Conservation (phyloP, 2,329 filamentous ascomycete species). For the Diaporthe velutina region DNA sequence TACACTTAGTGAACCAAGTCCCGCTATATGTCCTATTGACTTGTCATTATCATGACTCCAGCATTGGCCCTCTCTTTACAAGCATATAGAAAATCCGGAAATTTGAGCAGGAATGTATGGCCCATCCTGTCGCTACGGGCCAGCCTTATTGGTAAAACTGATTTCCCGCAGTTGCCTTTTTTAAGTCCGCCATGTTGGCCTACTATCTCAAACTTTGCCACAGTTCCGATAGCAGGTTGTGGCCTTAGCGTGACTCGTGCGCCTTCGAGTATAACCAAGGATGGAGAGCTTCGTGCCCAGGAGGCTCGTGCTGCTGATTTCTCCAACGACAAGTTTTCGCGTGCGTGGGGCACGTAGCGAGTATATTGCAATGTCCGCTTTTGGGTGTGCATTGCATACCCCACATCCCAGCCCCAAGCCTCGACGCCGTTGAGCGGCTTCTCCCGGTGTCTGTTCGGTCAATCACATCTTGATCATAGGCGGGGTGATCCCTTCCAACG, state of each 20-base stretch:
- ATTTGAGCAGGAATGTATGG: too few relatives aligned
- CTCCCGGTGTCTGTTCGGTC: background rate
- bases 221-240: background rate
- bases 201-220: background rate
- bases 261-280: background rate
- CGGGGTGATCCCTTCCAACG: background rate
- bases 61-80: too few relatives aligned
- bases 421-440: constrained; percentile 11
- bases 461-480: background rate
- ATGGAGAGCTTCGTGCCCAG: background rate
- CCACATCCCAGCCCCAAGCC: background rate
- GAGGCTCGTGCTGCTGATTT: background rate
- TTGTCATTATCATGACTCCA: too few relatives aligned
- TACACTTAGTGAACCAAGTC: too few relatives aligned
- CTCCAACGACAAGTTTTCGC: background rate
- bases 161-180: background rate
- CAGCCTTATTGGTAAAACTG: background rate
- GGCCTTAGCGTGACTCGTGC: constrained; percentile 1
- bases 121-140: too few relatives aligned
- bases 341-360: background rate
- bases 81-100: too few relatives aligned
- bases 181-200: background rate
- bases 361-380: background rate
- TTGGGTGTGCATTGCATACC: background rate
- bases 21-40: too few relatives aligned